Conservation (phyloP, 495 filamentous ascomycete species). For the Cercophora newfieldiana region DNA sequence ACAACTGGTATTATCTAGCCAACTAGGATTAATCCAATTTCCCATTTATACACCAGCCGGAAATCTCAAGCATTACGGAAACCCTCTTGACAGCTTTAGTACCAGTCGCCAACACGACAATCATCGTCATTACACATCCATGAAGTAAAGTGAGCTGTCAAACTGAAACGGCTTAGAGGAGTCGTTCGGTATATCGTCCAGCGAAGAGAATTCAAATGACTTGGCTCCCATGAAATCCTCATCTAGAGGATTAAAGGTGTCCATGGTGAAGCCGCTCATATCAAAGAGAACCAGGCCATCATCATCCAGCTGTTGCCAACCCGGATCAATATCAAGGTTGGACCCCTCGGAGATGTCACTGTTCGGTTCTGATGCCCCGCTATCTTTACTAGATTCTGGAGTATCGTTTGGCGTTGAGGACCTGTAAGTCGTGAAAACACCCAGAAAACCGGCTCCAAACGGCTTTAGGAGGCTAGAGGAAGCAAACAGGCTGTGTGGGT, state of each 20-base stretch:
- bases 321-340: slow-evolving; percentile 44
- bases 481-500: slow-evolving; percentile 47
- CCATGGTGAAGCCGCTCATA: slow-evolving; percentile 36
- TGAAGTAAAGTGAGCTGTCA: too few relatives aligned
- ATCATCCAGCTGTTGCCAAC: slow-evolving; percentile 43
- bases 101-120: too few relatives aligned
- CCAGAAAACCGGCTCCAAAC: slow-evolving; percentile 38
- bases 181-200: too few relatives aligned
- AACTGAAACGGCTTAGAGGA: too few relatives aligned
- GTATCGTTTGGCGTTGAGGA: slow-evolving; percentile 54
- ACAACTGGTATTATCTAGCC: too few relatives aligned
- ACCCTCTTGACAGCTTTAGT: too few relatives aligned
- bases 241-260: slow-evolving; percentile 26
- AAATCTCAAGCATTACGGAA: too few relatives aligned
- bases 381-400: slow-evolving; percentile 56
- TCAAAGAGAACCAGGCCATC: slow-evolving; percentile 35
- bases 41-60: too few relatives aligned
- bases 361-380: slow-evolving; percentile 51
- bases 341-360: slow-evolving; percentile 54
- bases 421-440: slow-evolving; percentile 49
- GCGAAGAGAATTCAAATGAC: too few relatives aligned
- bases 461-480: slow-evolving; percentile 31
- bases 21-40: too few relatives aligned
- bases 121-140: too few relatives aligned
- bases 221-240: slow-evolving; percentile 16